Percentiles rank a stretch among this genome's conserved stretches.
phyloP scores from a whole-genome alignment of 352 stramenopile species.

The Pythium volutum region DNA sequence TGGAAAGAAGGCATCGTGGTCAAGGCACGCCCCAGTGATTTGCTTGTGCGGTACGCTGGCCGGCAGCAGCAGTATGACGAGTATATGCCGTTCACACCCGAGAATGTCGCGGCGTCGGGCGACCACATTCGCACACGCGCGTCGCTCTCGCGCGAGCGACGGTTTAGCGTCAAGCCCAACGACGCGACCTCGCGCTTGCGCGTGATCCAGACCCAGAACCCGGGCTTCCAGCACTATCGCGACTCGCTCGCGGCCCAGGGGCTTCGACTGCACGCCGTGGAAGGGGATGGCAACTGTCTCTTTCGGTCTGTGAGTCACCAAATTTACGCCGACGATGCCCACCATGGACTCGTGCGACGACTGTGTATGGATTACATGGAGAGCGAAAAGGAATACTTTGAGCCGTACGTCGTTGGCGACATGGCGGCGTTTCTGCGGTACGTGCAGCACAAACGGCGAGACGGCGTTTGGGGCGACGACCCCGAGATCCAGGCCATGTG shows the following conservation, averaged over 20 bases:
- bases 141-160: constrained; percentile 29
- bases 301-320: constrained; percentile 96
- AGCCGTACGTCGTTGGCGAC: constrained; percentile 87
- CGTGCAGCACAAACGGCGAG: constrained; percentile 84
- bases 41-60: constrained; percentile 68
- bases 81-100: constrained; percentile 64
- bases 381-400: constrained; percentile 91
- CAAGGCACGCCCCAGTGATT: constrained; percentile 32
- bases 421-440: constrained; percentile 90
- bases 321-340: constrained; percentile 92
- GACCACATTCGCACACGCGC: constrained; percentile 44
- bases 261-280: constrained; percentile 62
- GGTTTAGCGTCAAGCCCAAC: constrained; percentile 38
- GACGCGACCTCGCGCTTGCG: constrained; percentile 34
- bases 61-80: constrained; percentile 67
- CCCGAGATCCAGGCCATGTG: constrained; percentile 95
- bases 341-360: constrained; percentile 88
- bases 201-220: constrained; percentile 69
- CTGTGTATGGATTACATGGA: constrained; percentile 97
- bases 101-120: constrained; percentile 48
- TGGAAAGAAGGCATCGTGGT: constrained; percentile 74
- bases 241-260: constrained; percentile 41
- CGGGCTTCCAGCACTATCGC: constrained; percentile 73
- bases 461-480: constrained; percentile 94
- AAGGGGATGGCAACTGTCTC: constrained; percentile 97